These are phyloP conservation scores for Cerrena zonata DNA, from an alignment of 1,284 basidiomycete species.

Conservation along the genomic window DNA sequence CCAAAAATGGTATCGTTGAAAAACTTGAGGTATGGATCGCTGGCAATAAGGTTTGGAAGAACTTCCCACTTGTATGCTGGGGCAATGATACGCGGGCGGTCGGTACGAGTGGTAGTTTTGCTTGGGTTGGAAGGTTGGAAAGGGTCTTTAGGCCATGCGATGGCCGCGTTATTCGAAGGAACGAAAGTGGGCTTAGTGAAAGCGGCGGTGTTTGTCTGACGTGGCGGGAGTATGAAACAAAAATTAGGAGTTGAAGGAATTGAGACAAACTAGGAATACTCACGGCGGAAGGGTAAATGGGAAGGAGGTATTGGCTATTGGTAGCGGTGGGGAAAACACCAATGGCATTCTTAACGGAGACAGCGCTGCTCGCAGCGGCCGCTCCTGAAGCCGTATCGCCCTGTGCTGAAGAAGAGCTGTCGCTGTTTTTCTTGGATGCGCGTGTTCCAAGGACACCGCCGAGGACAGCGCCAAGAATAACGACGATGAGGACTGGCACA, in stretches of 20 bases:
- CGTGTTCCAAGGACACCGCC: slow-evolving; percentile 71
- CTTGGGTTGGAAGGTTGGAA: slow-evolving; percentile 60
- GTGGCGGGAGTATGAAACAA: slow-evolving; percentile 1
- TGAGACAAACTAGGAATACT: slow-evolving; percentile 29
- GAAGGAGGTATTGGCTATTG: slow-evolving; percentile 69
- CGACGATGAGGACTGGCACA: slow-evolving; percentile 55
- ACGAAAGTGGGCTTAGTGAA: slow-evolving; percentile 73
- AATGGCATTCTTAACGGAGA: slow-evolving; percentile 54
- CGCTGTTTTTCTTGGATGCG: slow-evolving; percentile 39
- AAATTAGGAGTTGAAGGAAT: background rate
- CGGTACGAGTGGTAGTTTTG: slow-evolving; percentile 59
- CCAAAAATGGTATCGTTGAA: slow-evolving; percentile 92
- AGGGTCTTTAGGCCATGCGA: slow-evolving; percentile 73
- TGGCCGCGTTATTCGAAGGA: slow-evolving; percentile 39
- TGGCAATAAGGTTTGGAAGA: slow-evolving; percentile 72
- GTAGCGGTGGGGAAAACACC: slow-evolving; percentile 72
- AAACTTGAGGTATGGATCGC: slow-evolving; percentile 77
- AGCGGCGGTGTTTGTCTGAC: slow-evolving; percentile 73
- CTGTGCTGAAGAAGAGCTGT: slow-evolving; percentile 17
- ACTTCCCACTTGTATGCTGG: slow-evolving; percentile 89
- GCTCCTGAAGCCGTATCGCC: slow-evolving; percentile 23
- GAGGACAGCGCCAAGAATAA: slow-evolving; percentile 73
- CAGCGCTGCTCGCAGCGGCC: slow-evolving; percentile 39
- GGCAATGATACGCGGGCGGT: slow-evolving; percentile 88
- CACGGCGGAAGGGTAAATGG: slow-evolving; percentile 83